Evolutionary conservation across 768 basidiomycete genomes (phyloP).

Genomic region (Termitomyces sp.): DNA sequence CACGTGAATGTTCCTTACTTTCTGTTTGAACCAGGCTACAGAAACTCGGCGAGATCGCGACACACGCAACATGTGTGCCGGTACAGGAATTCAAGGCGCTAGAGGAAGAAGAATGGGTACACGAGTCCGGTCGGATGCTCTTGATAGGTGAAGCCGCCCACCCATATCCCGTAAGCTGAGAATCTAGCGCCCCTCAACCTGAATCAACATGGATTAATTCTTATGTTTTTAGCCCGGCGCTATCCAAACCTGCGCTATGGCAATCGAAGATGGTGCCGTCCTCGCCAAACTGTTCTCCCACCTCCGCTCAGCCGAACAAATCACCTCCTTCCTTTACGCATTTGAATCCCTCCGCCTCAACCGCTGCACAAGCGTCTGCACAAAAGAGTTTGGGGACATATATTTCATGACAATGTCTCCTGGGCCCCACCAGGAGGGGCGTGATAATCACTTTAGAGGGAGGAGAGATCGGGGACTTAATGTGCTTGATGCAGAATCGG

Average conservation of each 20-base stretch:
- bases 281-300: constrained; percentile 62
- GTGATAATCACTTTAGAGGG: constrained; percentile 39
- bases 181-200: not conserved
- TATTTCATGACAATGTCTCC: constrained; percentile 44
- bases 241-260: constrained; percentile 47
- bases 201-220: not conserved
- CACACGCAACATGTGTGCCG: constrained; percentile 33
- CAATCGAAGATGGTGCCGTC: constrained; percentile 62
- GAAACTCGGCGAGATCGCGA: constrained; percentile 28
- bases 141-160: constrained; percentile 60
- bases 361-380: constrained; percentile 40
- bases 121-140: constrained; percentile 42
- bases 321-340: constrained; percentile 48
- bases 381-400: constrained; percentile 44
- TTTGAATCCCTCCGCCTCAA: constrained; percentile 54
- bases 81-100: constrained; percentile 37
- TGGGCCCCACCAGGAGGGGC: constrained; percentile 38
- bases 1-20: not conserved
- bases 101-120: constrained; percentile 58
- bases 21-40: constrained; percentile 1
- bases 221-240: constrained; percentile 40
- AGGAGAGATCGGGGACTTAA: constrained; percentile 27
- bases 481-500: constrained; percentile 36
- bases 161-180: constrained; percentile 46
- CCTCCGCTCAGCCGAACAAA: constrained; percentile 46